Evolutionary conservation across 495 filamentous ascomycete genomes (phyloP).

Genomic region (Hypoxylon fragiforme): DNA sequence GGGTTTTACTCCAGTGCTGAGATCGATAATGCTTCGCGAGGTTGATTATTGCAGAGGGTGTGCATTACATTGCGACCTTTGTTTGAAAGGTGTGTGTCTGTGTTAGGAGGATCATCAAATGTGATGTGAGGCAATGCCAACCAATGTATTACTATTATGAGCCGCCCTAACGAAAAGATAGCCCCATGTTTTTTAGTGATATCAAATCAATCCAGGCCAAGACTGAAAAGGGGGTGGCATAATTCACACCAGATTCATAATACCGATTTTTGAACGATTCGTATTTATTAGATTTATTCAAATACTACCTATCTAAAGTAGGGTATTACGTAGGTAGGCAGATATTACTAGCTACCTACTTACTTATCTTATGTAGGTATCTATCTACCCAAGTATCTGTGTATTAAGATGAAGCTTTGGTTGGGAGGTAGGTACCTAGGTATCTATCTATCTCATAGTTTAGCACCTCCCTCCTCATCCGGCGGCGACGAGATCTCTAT

Average conservation of each 20-base stretch:
- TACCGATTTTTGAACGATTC: not conserved
- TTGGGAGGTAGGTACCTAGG: no score
- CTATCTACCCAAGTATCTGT: no score
- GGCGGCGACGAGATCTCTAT: constrained; percentile 45
- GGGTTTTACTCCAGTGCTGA: not conserved
- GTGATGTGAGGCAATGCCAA: no score
- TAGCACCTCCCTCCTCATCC: constrained; percentile 20
- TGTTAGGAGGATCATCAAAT: constrained; percentile 16
- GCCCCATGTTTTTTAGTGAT: constrained; percentile 8
- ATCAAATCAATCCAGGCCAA: constrained; percentile 8
- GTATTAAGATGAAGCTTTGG: no score
- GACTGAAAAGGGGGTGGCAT: constrained; percentile 14
- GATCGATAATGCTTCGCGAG: constrained; percentile 1
- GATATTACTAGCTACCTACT: no score
- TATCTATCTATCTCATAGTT: constrained; percentile 11
- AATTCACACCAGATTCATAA: constrained; percentile 5
- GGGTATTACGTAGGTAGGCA: no score
- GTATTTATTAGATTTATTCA: no score
- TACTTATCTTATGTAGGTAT: no score
- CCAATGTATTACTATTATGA: constrained; percentile 26
- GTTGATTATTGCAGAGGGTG: no score
- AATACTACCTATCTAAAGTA: no score
- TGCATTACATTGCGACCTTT: not conserved
- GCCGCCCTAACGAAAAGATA: not conserved
- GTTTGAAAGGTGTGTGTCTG: not conserved